Conservation (phyloP, 2,329 filamentous ascomycete genomes). For the Esteya vermicola region DNA sequence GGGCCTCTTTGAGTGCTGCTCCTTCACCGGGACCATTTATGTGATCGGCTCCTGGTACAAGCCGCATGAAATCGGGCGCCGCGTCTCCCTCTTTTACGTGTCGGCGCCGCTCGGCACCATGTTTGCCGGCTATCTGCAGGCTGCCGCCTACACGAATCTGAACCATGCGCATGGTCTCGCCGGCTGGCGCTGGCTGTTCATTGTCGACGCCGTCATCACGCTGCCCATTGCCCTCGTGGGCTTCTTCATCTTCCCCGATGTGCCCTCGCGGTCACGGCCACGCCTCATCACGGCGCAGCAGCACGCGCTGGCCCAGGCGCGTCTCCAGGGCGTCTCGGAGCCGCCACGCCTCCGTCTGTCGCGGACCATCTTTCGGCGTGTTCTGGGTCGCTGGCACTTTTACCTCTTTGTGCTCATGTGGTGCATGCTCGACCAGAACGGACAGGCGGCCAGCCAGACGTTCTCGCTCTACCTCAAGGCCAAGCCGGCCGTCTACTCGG, state of each 20-base stretch:
- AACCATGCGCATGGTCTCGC: conserved; percentile 16
- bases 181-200: conserved; percentile 25
- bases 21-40: conserved; percentile 21
- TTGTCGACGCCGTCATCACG: conserved; percentile 20
- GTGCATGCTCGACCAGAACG: conserved; percentile 2
- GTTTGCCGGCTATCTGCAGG: conserved; percentile 20
- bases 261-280: not conserved
- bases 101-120: conserved; percentile 18
- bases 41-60: conserved; percentile 27
- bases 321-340: not conserved
- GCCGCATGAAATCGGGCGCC: conserved; percentile 24
- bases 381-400: conserved; percentile 2
- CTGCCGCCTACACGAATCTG: conserved; percentile 18
- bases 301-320: not conserved
- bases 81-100: conserved; percentile 24
- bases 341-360: conserved; percentile 1
- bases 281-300: conserved; percentile 1
- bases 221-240: conserved; percentile 11
- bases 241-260: conserved; percentile 10
- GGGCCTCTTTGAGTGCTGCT: conserved; percentile 22
- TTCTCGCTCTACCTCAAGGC: conserved; percentile 7
- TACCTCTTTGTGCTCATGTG: conserved; percentile 1
- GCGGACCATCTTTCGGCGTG: not conserved
- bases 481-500: conserved; percentile 22
- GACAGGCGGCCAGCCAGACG: conserved; percentile 3